Evolutionary conservation across 495 filamentous ascomycete species (phyloP), one percentile per base, ranked within the genome.

Genomic region (Xylaria intraflava): DNA sequence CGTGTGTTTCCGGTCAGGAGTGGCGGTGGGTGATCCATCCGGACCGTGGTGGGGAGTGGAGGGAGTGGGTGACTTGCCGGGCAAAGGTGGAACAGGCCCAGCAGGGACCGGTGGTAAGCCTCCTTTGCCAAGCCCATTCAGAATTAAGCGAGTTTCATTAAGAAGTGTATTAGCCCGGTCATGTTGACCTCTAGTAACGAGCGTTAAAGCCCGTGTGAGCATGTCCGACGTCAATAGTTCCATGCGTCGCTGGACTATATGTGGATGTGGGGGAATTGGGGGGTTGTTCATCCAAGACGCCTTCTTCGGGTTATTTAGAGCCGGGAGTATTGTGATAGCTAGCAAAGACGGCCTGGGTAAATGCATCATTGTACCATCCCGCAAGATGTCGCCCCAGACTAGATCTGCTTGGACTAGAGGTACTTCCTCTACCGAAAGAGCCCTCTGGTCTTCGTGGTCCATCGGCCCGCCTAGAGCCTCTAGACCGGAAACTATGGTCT

Each of bases 251-350:
- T 99, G 93, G 8, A 99, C 94, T 49, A 99, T 89, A 47, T 86
- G 87, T 3, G 93, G 93, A 59, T 96, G 93, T 30, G 93, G 94
- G 16, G 93, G 93, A 53, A 99, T 97, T 8, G 90, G 88, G 22
- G 91, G 90, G 36, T 89, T 51, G 82, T 84, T 65, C 75, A 80
- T 49, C 81, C 81, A 69, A 55, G 76, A 74, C 24, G 62, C 66
- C 67, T 82, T 82, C 66, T 84, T 89, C 60, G 74, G 67, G 43
- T 74, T 81, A 6, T 80, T 73, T 22, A 77, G 73, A 1, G 88
- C 78, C 3, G 93, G 93, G n/a, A 99, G 79, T 87, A 99, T 96
- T 17, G 93, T 97, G 58, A 99, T 99, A 29, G 93, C 89, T n/a
- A 99, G 77, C 1, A 99, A 81, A 6, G 90, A 94, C 3, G 90